A percentile compares a stretch with the other conserved stretches of the same genome.
These are phyloP conservation scores for Wickerhamomyces alni DNA, from an alignment of 805 yeast genomes.

Conservation along the genomic window DNA sequence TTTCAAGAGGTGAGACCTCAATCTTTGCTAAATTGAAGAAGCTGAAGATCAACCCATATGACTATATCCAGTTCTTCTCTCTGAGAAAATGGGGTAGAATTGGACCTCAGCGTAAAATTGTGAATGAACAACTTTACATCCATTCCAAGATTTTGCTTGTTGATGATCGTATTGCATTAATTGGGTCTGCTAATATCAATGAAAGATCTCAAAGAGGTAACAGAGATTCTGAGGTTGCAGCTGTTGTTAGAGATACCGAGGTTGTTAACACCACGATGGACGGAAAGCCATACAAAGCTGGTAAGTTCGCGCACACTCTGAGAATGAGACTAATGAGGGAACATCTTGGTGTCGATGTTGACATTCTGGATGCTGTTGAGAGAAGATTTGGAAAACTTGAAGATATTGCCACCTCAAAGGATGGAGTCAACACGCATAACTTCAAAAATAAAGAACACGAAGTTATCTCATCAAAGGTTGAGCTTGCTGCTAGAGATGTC, in stretches of 20 bases:
- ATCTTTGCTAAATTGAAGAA: constrained; percentile 77
- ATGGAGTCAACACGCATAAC: constrained; percentile 29
- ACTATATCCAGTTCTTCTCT: constrained; percentile 87
- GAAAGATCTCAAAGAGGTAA: constrained; percentile 94
- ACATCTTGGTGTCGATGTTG: constrained; percentile 92
- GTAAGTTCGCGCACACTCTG: constrained; percentile 82
- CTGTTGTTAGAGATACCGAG: constrained; percentile 78
- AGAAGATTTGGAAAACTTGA: constrained; percentile 49
- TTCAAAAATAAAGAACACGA: constrained; percentile 29
- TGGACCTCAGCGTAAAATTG: constrained; percentile 66
- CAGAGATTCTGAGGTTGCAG: constrained; percentile 93
- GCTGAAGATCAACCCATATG: constrained; percentile 81
- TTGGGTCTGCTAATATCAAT: constrained; percentile 96
- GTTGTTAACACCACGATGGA: constrained; percentile 65
- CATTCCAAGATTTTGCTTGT: constrained; percentile 91
- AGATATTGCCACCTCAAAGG: constrained; percentile 22
- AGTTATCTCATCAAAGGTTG: constrained; percentile 63
- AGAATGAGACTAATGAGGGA: constrained; percentile 94
- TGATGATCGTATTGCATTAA: constrained; percentile 89
- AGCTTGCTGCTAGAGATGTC: constrained; percentile 65
- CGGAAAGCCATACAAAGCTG: constrained; percentile 76
- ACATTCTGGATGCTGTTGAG: constrained; percentile 75
- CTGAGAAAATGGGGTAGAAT: constrained; percentile 93
- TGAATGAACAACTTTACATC: constrained; percentile 87
- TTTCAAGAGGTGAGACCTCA: constrained; percentile 83